Evolutionary conservation across 306 rosid genomes (phyloP), one percentile per base, ranked within the genome.

Genomic region (Parietaria judaica): DNA sequence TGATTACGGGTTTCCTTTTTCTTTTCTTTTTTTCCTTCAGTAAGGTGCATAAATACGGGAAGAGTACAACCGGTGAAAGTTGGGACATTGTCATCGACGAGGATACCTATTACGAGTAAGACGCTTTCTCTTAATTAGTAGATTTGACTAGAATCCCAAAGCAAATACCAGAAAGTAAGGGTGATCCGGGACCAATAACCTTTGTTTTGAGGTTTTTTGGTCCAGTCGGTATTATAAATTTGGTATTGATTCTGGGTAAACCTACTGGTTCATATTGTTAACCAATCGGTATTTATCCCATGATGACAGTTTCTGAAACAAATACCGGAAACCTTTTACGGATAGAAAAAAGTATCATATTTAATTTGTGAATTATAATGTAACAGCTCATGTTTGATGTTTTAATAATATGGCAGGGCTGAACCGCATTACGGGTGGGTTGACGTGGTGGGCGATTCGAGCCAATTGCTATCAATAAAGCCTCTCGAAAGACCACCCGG

Each of bases 351-450:
- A n/a, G n/a, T n/a, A 14, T 14, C n/a, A 48, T 4, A 7, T 48
- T 9, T 2, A 3, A 10, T 14, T 48, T 48, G 52, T 48, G 52
- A 14, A 50, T 14, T 50, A 31, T 23, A 35, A 17, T n/a, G 37
- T 70, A 6, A 53, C 23, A 16, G 1, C 14, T 17, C 11, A 49
- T 54, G 31, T 23, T 23, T 23, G 31, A 2, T 54, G 10, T 23
- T 47, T 54, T 61, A 54, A 47, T 50, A 58, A 77, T 23, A 23
- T 23, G 31, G 60, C 63, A 92, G 98, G 90, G 92, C 96, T 5
- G 95, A 86, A 61, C 98, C 98, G 64, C 96, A 92, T 69, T 86
- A 88, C 63, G 96, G 98, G 72, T 92, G 96, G 98, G 95, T 95
- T 7, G 98, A 92, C 68, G 95, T 86, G 1, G 95, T 92, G 60